These are phyloP conservation scores for Stephanodiscus triporus DNA, from an alignment of 108 stramenopile genomes.

Conservation along the genomic window DNA sequence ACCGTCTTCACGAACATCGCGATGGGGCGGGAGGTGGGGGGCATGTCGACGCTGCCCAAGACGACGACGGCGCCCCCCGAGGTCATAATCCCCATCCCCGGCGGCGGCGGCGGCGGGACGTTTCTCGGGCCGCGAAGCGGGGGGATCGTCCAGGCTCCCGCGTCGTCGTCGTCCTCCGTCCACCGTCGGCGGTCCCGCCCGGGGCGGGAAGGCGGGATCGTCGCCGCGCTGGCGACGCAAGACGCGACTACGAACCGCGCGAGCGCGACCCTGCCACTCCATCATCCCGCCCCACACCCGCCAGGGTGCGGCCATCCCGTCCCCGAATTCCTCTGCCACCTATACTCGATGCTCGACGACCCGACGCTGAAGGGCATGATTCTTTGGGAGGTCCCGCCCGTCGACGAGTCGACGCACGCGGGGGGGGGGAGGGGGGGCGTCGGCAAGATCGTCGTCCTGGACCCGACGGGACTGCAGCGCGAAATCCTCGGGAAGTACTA, in stretches of 20 bases:
- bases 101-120: not conserved
- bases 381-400: conserved; percentile 38
- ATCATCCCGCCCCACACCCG: not conserved
- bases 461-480: conserved; percentile 43
- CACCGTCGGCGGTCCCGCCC: too few species aligned
- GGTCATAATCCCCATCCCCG: not conserved
- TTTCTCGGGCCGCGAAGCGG: too few species aligned
- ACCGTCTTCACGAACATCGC: not conserved
- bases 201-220: too few species aligned
- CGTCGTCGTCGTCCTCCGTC: too few species aligned
- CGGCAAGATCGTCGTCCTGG: conserved; percentile 51
- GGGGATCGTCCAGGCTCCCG: too few species aligned
- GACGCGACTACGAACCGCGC: not conserved
- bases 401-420: conserved; percentile 16
- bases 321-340: conserved; percentile 59
- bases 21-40: too few species aligned
- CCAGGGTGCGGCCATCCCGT: conserved; percentile 5
- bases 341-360: conserved; percentile 54
- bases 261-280: not conserved
- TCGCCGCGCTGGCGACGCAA: not conserved
- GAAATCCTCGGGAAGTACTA: conserved; percentile 53
- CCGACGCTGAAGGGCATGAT: conserved; percentile 31
- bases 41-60: not conserved
- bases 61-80: not conserved
- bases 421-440: conserved; percentile 32